A percentile compares a stretch with the other conserved stretches of the same genome.
Evolutionary conservation across 371 early-diverging fungal genomes (phyloP).

Genomic region (Mortierella sp.): DNA sequence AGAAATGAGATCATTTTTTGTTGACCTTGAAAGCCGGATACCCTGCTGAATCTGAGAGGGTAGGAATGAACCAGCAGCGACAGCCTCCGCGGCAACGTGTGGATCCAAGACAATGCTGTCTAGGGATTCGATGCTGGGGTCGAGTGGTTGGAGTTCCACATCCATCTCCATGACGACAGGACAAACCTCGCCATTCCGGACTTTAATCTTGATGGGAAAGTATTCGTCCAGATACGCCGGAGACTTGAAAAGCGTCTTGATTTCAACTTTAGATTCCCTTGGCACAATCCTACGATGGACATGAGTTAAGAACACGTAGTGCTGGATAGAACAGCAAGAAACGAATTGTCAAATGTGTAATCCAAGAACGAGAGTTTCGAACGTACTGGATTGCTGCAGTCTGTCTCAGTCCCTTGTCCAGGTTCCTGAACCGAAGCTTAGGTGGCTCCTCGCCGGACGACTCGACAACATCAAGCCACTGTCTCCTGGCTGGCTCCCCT

Average conservation of each 20-base stretch:
- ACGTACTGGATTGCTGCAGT: slow-evolving; percentile 58
- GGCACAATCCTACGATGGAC: slow-evolving; percentile 64
- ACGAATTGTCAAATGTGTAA: too few relatives aligned
- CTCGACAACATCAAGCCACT: slow-evolving; percentile 31
- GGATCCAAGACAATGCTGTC: slow-evolving; percentile 45
- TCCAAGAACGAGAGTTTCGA: too few relatives aligned
- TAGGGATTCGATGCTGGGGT: slow-evolving; percentile 44
- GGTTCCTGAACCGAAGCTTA: slow-evolving; percentile 21
- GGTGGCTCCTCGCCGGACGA: neutral
- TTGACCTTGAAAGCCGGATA: slow-evolving; percentile 9
- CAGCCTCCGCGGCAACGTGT: slow-evolving; percentile 4
- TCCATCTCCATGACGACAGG: slow-evolving; percentile 54
- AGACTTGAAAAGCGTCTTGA: slow-evolving; percentile 63
- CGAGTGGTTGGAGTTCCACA: slow-evolving; percentile 45
- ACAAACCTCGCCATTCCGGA: slow-evolving; percentile 69
- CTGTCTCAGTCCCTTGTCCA: slow-evolving; percentile 29
- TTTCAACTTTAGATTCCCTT: slow-evolving; percentile 72
- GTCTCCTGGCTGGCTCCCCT: slow-evolving; percentile 12
- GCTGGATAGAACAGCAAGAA: too few relatives aligned
- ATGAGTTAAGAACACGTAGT: neutral
- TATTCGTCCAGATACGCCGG: slow-evolving; percentile 80
- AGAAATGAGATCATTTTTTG: too few relatives aligned
- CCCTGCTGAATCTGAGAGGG: slow-evolving; percentile 13
- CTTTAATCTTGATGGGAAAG: slow-evolving; percentile 67
- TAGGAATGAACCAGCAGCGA: neutral